Evolutionary conservation across 2,329 filamentous ascomycete species (phyloP).

Genomic region (Aspergillus spinulosporus): DNA sequence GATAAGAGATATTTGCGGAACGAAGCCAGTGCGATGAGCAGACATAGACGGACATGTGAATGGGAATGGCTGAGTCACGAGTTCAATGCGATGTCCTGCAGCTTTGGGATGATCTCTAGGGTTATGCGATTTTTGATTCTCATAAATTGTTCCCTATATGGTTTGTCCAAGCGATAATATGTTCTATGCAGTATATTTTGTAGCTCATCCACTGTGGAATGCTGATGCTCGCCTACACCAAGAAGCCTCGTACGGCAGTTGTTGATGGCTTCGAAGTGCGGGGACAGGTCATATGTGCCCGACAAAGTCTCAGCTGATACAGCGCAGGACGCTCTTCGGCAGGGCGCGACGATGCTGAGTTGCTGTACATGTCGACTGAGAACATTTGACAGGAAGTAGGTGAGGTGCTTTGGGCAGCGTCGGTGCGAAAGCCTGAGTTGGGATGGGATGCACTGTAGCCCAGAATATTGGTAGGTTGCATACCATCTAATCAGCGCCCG

Average conservation of each 20-base stretch:
- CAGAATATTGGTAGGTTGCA: neutral
- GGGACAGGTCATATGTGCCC: neutral
- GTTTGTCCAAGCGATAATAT: neutral
- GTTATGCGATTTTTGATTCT: neutral
- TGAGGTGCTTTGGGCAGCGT: neutral
- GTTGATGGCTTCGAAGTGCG: neutral
- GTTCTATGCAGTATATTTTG: neutral
- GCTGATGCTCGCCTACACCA: neutral
- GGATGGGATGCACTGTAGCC: neutral
- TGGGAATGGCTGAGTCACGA: neutral
- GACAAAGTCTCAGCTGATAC: neutral
- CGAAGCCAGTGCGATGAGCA: conserved; percentile 3
- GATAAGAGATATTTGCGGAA: neutral
- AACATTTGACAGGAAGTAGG: neutral
- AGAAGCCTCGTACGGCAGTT: neutral
- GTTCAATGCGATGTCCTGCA: too few species aligned
- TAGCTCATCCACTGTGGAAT: neutral
- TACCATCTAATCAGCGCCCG: neutral
- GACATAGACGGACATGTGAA: neutral
- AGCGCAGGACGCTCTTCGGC: neutral
- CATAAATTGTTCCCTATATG: neutral
- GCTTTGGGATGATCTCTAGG: neutral
- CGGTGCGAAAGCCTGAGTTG: neutral
- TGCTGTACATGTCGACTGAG: conserved; percentile 3
- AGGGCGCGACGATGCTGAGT: conserved; percentile 1